Evolutionary conservation across 176 grass and related monocot genomes (phyloP).

Genomic region (Metroxylon sagu): DNA sequence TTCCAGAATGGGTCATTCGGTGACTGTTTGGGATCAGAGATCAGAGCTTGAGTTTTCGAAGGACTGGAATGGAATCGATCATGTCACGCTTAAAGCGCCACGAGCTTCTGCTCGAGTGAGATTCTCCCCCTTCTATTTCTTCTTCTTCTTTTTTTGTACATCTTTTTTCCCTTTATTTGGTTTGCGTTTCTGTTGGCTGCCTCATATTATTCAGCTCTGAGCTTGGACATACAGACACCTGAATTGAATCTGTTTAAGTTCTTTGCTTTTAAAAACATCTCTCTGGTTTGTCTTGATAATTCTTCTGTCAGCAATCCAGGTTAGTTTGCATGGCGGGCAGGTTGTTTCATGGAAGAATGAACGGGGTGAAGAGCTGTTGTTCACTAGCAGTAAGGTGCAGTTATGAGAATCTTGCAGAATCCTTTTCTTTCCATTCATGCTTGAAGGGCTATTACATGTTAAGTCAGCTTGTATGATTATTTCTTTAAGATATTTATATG

Average conservation of each 20-base stretch:
- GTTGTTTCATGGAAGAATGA: slow-evolving; percentile 2
- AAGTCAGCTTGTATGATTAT: too few species aligned
- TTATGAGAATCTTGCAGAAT: background rate
- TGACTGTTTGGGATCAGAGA: background rate
- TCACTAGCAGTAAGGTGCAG: background rate
- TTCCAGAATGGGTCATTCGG: background rate
- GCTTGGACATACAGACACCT: background rate
- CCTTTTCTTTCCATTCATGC: background rate
- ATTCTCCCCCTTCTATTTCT: background rate
- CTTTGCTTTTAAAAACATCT: background rate
- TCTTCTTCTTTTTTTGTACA: background rate
- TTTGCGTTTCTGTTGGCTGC: background rate
- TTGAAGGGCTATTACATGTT: too few species aligned
- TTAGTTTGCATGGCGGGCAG: background rate
- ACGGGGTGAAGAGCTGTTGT: background rate
- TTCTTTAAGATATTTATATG: too few species aligned
- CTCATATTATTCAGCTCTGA: background rate
- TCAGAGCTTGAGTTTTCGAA: background rate
- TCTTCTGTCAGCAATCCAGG: background rate
- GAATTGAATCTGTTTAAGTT: background rate
- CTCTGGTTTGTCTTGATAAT: background rate
- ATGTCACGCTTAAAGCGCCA: background rate
- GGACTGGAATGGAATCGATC: background rate
- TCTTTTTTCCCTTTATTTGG: background rate
- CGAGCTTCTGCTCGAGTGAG: background rate